Percentiles rank a stretch among this genome's conserved stretches.
phyloP scores from a whole-genome alignment of 2,329 filamentous ascomycete species.

The Metarhizium rileyi region DNA sequence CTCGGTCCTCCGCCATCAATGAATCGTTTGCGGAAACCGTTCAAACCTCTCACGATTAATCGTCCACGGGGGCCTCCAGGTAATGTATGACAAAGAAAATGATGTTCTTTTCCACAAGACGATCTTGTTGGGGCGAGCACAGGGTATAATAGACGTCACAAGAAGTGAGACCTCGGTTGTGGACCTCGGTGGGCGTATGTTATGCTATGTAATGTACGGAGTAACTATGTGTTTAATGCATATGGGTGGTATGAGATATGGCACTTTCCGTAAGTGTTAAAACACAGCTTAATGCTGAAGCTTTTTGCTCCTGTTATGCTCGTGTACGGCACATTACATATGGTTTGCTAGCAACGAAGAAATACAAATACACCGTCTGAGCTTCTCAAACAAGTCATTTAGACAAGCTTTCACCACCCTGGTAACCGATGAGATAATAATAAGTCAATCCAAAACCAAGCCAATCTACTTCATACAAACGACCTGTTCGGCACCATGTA shows the following conservation, averaged over 20 bases:
- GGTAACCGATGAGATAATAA: not conserved
- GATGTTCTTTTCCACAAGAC: not conserved
- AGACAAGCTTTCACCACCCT: constrained; percentile 2
- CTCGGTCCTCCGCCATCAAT: constrained; percentile 38
- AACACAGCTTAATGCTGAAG: constrained; percentile 13
- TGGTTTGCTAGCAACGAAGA: not conserved
- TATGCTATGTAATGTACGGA: not conserved
- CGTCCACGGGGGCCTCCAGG: constrained; percentile 21
- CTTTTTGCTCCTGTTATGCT: constrained; percentile 11
- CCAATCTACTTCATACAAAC: not conserved
- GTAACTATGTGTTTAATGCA: not conserved
- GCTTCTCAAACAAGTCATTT: not conserved
- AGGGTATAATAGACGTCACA: not conserved
- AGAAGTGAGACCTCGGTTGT: not conserved
- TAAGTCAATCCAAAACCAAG: not conserved
- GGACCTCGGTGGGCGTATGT: not conserved
- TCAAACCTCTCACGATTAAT: constrained; percentile 46
- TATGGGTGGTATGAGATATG: not conserved
- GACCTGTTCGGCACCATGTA: not conserved
- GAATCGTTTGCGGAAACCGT: constrained; percentile 42
- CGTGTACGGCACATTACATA: not conserved
- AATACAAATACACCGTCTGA: constrained; percentile 1
- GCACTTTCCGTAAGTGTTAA: not conserved
- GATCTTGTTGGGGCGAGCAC: not conserved
- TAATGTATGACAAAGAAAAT: not conserved